phyloP scores from a whole-genome alignment of 2,329 filamentous ascomycete species.

The Colletotrichum abscissum region DNA sequence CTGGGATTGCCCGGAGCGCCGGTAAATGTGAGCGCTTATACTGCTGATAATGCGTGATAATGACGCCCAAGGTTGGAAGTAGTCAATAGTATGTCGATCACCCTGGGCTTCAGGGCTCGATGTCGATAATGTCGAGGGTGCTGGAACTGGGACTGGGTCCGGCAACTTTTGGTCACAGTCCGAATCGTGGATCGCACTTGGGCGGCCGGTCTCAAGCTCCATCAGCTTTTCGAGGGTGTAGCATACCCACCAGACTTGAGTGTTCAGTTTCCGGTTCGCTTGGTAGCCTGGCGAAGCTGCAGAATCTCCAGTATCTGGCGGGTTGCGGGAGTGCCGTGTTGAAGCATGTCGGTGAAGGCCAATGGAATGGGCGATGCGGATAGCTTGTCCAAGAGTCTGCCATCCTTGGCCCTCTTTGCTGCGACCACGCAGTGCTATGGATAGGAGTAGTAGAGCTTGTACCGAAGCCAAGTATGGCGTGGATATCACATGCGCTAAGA shows the following conservation, averaged over 20 bases:
- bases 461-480: slow-evolving; percentile 38
- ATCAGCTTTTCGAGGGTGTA: slow-evolving; percentile 58
- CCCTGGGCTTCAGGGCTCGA: background rate
- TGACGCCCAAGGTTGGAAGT: slow-evolving; percentile 35
- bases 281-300: slow-evolving; percentile 11
- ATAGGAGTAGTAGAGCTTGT: slow-evolving; percentile 38
- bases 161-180: slow-evolving; percentile 31
- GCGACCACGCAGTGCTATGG: slow-evolving; percentile 34
- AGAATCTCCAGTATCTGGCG: slow-evolving; percentile 3
- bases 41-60: slow-evolving; percentile 36
- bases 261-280: slow-evolving; percentile 55
- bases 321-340: background rate
- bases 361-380: slow-evolving; percentile 41
- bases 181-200: slow-evolving; percentile 36
- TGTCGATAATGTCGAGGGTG: background rate
- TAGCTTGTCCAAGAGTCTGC: slow-evolving; percentile 40
- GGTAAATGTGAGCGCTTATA: slow-evolving; percentile 23
- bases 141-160: background rate
- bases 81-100: slow-evolving; percentile 14
- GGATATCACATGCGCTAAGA: slow-evolving; percentile 37
- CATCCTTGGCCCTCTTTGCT: slow-evolving; percentile 41
- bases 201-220: slow-evolving; percentile 40
- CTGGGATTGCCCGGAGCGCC: slow-evolving; percentile 5
- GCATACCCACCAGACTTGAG: slow-evolving; percentile 64
- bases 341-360: slow-evolving; percentile 39